Percentiles rank a stretch among this genome's conserved stretches.
phyloP scores from a whole-genome alignment of 164 flowering plant genomes.

The Umbilicus rupestris region DNA sequence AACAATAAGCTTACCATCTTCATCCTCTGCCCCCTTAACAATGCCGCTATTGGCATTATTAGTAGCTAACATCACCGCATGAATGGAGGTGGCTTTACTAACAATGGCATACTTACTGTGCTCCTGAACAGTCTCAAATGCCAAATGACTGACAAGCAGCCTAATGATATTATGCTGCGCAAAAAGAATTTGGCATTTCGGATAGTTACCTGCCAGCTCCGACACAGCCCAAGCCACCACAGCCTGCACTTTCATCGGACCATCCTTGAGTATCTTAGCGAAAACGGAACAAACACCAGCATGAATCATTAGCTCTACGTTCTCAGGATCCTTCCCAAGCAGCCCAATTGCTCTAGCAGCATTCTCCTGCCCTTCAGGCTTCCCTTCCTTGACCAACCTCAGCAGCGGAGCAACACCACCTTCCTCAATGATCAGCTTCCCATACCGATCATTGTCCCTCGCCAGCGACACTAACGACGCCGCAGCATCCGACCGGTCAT shows the following conservation, averaged over 20 bases:
- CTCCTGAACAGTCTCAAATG: background rate
- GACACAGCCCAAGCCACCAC: no score
- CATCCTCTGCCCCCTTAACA: background rate
- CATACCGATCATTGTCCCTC: background rate
- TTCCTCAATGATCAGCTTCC: background rate
- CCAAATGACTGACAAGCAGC: background rate
- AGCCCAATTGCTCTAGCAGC: background rate
- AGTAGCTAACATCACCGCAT: background rate
- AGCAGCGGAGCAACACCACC: background rate
- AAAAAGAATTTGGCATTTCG: background rate
- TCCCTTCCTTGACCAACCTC: background rate
- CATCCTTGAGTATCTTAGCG: background rate
- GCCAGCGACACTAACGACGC: background rate
- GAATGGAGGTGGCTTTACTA: background rate
- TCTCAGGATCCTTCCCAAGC: background rate
- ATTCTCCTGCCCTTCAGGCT: slow-evolving; percentile 1
- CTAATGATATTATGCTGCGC: background rate
- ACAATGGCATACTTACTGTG: background rate
- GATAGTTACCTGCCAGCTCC: background rate
- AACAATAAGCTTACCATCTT: background rate
- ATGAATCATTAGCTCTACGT: background rate
- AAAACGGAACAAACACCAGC: background rate
- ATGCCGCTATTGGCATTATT: background rate
- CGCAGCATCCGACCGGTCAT: background rate
- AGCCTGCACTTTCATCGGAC: slow-evolving; percentile 1